Evolutionary conservation across 1,284 basidiomycete genomes (phyloP).

Genomic region (Cystodermella granulosa): DNA sequence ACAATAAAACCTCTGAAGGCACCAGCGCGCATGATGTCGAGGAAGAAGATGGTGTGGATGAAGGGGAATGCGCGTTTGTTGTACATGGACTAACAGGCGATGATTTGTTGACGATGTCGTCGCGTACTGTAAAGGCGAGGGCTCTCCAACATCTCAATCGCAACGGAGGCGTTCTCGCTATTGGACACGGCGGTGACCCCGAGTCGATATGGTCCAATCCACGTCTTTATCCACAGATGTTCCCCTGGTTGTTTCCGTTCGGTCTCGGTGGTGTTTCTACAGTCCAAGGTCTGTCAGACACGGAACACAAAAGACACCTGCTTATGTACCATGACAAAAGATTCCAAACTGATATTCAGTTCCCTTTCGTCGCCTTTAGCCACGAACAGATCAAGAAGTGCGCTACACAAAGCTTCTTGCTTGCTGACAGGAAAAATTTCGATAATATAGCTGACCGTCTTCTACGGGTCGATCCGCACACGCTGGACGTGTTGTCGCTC

Average conservation of each 20-base stretch:
- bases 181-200: constrained; percentile 18
- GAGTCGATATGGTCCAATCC: constrained; percentile 33
- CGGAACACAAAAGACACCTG: too few relatives aligned
- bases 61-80: constrained; percentile 35
- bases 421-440: constrained; percentile 20
- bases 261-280: constrained; percentile 26
- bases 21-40: constrained; percentile 24
- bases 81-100: constrained; percentile 35
- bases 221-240: too few relatives aligned
- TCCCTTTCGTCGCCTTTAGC: too few relatives aligned
- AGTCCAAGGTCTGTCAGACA: constrained; percentile 18
- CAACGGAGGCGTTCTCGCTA: constrained; percentile 16
- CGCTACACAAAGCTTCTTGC: constrained; percentile 14
- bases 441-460: constrained; percentile 14
- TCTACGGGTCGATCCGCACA: constrained; percentile 7
- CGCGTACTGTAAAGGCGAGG: constrained; percentile 15
- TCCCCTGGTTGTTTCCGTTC: constrained; percentile 41
- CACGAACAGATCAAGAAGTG: too few relatives aligned
- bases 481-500: constrained; percentile 10
- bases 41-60: constrained; percentile 28
- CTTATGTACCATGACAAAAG: too few relatives aligned
- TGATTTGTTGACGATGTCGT: constrained; percentile 13
- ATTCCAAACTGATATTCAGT: too few relatives aligned
- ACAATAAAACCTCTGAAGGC: constrained; percentile 12
- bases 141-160: constrained; percentile 22